Conservation (phyloP, 768 basidiomycete genomes). For the Hygrophorus russula region DNA sequence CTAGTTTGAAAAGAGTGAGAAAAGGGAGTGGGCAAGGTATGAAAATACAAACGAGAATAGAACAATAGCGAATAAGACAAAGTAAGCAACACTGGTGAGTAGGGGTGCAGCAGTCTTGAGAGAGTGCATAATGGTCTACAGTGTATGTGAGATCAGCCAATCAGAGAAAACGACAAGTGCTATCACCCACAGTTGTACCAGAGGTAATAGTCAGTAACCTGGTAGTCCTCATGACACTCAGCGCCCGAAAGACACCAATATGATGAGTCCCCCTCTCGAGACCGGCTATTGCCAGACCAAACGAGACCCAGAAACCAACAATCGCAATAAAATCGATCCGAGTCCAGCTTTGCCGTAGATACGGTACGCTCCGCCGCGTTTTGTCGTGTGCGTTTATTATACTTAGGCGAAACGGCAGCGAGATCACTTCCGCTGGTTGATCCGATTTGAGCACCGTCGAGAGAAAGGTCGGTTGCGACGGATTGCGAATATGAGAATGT, state of each 20-base stretch:
- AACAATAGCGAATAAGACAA: constrained; percentile 81
- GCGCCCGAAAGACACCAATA: constrained; percentile 78
- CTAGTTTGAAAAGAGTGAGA: constrained; percentile 20
- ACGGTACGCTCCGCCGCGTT: constrained; percentile 65
- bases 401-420: constrained; percentile 54
- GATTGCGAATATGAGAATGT: constrained; percentile 31
- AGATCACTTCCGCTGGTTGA: constrained; percentile 28
- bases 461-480: constrained; percentile 36
- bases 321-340: constrained; percentile 85
- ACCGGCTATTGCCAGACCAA: constrained; percentile 57
- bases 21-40: not conserved
- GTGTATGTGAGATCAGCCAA: constrained; percentile 22
- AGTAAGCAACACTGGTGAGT: constrained; percentile 83
- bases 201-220: constrained; percentile 79
- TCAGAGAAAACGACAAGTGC: constrained; percentile 1
- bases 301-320: constrained; percentile 77
- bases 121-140: constrained; percentile 75
- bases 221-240: constrained; percentile 77
- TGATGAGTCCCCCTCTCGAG: constrained; percentile 59
- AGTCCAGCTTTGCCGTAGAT: constrained; percentile 87
- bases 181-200: constrained; percentile 70
- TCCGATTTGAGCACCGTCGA: constrained; percentile 37
- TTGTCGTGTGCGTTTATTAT: constrained; percentile 44
- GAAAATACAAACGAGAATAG: constrained; percentile 64
- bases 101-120: constrained; percentile 84